Percentiles rank a stretch among this genome's conserved stretches.
phyloP scores from a whole-genome alignment of 805 yeast species.

The Metschnikowia amazonensis region DNA sequence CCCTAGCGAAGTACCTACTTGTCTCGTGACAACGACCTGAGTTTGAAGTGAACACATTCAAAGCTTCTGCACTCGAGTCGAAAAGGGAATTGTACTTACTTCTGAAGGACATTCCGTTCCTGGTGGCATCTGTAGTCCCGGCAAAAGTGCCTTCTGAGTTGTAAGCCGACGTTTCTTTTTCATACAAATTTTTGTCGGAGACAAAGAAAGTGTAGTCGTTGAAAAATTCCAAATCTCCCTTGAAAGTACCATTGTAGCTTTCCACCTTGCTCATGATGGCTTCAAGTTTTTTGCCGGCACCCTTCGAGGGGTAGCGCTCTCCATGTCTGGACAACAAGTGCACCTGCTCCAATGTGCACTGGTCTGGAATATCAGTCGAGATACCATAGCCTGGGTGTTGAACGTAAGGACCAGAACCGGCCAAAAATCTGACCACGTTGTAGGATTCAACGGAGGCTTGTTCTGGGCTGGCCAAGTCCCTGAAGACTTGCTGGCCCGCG shows the following conservation, averaged over 20 bases:
- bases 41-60: conserved; percentile 55
- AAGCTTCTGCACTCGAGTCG: conserved; percentile 23
- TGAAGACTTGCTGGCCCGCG: conserved; percentile 24
- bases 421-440: conserved; percentile 48
- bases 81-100: conserved; percentile 47
- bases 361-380: conserved; percentile 44
- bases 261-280: conserved; percentile 25
- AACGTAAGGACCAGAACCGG: conserved; percentile 57
- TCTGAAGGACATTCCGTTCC: conserved; percentile 49
- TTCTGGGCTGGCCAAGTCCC: conserved; percentile 36
- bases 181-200: conserved; percentile 35
- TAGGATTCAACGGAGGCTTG: conserved; percentile 42
- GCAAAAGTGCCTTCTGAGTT: conserved; percentile 43
- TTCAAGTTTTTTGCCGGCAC: conserved; percentile 27
- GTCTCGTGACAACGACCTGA: conserved; percentile 54
- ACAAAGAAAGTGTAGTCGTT: conserved; percentile 52
- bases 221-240: conserved; percentile 53
- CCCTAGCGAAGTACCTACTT: conserved; percentile 53
- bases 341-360: conserved; percentile 60
- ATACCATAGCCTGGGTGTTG: conserved; percentile 53
- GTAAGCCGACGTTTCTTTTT: conserved; percentile 48
- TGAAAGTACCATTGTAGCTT: conserved; percentile 26
- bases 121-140: conserved; percentile 48
- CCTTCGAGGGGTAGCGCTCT: conserved; percentile 57
- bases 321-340: conserved; percentile 76